Base-by-base conservation (phyloP, 768 basidiomycete genomes). In the Boletus barrowsii region DNA sequence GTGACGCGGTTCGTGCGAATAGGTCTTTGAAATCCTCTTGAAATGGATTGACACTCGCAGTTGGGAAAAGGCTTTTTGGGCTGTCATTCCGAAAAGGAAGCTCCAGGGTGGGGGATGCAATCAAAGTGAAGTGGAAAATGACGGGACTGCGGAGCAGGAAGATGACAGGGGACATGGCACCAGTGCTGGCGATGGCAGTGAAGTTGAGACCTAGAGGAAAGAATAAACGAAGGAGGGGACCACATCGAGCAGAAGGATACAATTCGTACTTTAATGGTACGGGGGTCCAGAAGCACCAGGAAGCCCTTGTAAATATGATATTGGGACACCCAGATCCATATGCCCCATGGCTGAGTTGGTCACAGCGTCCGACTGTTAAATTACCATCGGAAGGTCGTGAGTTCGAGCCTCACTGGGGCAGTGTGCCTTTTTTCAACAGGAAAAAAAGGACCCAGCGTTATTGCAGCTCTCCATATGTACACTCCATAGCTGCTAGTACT, bases 81-180 rank as follows among this genome's bases (percentile, higher is more conserved):
- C 82, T n/a, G 90, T 96, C 47, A 90, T 99, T 50, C 97, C 97
- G 0, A 87, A 86, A 64, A 80, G 97, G 50, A 99, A 99, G 71
- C 93, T 96, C 61, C 79, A 83, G 42, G 66, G 73, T 43, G 53
- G 37, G 3, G 58, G 47, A 9, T 61, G 49, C 36, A 52, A 46
- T n/a, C 59, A 60, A 46, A 49, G 47, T 20, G 62, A 59, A 39
- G 57, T 49, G 11, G 67, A 8, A 32, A 41, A 36, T 18, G 41
- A 48, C 7, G 37, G 10, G 10, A 39, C 5, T 35, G 4, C n/a
- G 6, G 37, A 53, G 15, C 32, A 49, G 22, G 42, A 42, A 8
- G 35, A 44, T 18, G 48, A 43, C 20, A 26, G 8, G 3, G 39
- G 41, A 47, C 18, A 29, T 40, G 35, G 11, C 22, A 20, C 29